phyloP scores from a whole-genome alignment of 345 rosid species.

The Hibiscus tridactylites region DNA sequence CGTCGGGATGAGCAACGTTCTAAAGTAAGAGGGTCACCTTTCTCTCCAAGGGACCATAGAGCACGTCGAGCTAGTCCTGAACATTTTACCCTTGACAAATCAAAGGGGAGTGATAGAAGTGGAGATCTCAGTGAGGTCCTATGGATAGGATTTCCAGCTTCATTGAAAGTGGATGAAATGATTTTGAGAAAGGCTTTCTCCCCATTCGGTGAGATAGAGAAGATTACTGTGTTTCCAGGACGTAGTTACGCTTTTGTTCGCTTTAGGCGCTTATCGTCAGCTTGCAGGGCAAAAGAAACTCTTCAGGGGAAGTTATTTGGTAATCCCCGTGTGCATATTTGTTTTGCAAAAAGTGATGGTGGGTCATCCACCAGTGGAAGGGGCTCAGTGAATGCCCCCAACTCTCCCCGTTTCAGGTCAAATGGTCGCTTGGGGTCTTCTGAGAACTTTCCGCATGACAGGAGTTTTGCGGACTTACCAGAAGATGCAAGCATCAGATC shows the following conservation, averaged over 20 bases:
- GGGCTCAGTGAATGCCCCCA: constrained; percentile 32
- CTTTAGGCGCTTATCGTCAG: constrained; percentile 54
- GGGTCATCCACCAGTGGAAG: constrained; percentile 57
- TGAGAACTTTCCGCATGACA: constrained; percentile 44
- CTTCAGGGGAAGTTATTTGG: constrained; percentile 92
- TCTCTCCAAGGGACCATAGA: constrained; percentile 59
- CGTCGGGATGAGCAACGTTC: constrained; percentile 50
- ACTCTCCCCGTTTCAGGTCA: constrained; percentile 50
- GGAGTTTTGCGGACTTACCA: constrained; percentile 29
- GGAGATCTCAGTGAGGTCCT: constrained; percentile 90
- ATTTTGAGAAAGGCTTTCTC: constrained; percentile 73
- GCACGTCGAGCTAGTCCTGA: constrained; percentile 58
- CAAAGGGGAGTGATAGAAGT: constrained; percentile 51
- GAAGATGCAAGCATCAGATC: constrained; percentile 28
- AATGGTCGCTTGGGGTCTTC: constrained; percentile 43
- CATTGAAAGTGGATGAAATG: constrained; percentile 67
- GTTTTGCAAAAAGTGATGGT: constrained; percentile 76
- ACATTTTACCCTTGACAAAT: constrained; percentile 35
- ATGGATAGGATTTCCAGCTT: constrained; percentile 91
- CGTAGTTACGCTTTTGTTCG: constrained; percentile 96
- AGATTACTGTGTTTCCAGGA: constrained; percentile 79
- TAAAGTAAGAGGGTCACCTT: constrained; percentile 43
- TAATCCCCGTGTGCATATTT: constrained; percentile 90
- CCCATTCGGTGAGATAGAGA: constrained; percentile 83
- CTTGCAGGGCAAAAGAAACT: constrained; percentile 84